Evolutionary conservation across 768 basidiomycete genomes (phyloP).

Genomic region (Lentinula detonsa): DNA sequence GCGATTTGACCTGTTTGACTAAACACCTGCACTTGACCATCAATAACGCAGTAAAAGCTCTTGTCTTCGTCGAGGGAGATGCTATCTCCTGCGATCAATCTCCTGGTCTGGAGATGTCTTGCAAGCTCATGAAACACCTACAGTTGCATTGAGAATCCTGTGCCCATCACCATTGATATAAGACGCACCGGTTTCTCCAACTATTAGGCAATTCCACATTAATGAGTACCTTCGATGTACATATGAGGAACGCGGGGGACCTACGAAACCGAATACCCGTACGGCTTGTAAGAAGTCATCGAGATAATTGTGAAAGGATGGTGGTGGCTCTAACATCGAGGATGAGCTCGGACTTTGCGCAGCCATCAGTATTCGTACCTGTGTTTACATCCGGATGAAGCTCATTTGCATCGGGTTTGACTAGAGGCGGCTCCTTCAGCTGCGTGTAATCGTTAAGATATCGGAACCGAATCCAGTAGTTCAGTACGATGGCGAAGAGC

Average conservation of each 20-base stretch:
- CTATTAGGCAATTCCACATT: slow-evolving; percentile 17
- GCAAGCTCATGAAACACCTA: slow-evolving; percentile 97
- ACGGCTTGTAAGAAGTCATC: slow-evolving; percentile 97
- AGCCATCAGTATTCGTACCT: slow-evolving; percentile 19
- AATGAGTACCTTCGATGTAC: neutral
- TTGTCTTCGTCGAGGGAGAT: slow-evolving; percentile 87
- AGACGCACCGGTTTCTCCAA: slow-evolving; percentile 83
- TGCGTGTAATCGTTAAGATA: slow-evolving; percentile 73
- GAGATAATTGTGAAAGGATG: slow-evolving; percentile 90
- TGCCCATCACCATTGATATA: neutral
- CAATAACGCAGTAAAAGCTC: slow-evolving; percentile 96
- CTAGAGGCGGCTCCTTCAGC: slow-evolving; percentile 74
- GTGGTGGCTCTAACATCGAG: slow-evolving; percentile 44
- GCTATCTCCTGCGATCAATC: slow-evolving; percentile 95
- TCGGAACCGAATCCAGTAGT: slow-evolving; percentile 82
- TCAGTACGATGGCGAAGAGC: slow-evolving; percentile 58
- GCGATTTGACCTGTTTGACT: slow-evolving; percentile 59
- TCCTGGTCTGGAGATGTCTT: slow-evolving; percentile 88
- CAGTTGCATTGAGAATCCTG: neutral
- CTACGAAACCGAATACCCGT: slow-evolving; percentile 90
- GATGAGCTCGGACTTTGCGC: neutral
- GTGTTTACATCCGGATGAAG: slow-evolving; percentile 90
- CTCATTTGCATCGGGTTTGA: slow-evolving; percentile 79
- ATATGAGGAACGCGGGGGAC: slow-evolving; percentile 13
- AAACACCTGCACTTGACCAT: slow-evolving; percentile 94